Evolutionary conservation across 768 basidiomycete species (phyloP).

Genomic region (Neoboletus subvelutipes): DNA sequence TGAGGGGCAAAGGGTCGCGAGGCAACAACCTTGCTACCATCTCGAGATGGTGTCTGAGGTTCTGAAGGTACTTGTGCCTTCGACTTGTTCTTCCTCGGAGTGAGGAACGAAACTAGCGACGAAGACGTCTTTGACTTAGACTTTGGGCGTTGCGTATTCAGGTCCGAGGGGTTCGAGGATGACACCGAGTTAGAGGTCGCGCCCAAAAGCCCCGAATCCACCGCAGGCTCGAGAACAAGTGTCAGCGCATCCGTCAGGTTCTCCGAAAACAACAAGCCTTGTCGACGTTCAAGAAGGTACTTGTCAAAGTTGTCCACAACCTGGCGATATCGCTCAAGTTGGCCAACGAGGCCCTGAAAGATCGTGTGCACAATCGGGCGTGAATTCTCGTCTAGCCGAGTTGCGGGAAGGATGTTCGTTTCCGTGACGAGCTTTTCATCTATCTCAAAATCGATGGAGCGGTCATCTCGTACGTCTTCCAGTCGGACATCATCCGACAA

Average conservation of each 20-base stretch:
- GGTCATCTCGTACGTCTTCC: slow-evolving; percentile 69
- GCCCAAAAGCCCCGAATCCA: slow-evolving; percentile 37
- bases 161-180: slow-evolving; percentile 31
- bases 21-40: slow-evolving; percentile 42
- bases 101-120: slow-evolving; percentile 74
- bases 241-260: slow-evolving; percentile 88
- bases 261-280: slow-evolving; percentile 88
- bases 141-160: slow-evolving; percentile 42
- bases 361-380: slow-evolving; percentile 81
- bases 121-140: slow-evolving; percentile 54
- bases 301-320: slow-evolving; percentile 79
- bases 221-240: slow-evolving; percentile 62
- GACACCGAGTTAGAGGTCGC: slow-evolving; percentile 23
- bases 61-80: slow-evolving; percentile 35
- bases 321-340: slow-evolving; percentile 78
- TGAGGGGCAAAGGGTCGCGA: slow-evolving; percentile 84
- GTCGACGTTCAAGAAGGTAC: slow-evolving; percentile 80
- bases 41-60: slow-evolving; percentile 47
- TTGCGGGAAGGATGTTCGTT: slow-evolving; percentile 58
- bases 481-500: slow-evolving; percentile 8
- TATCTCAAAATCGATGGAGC: slow-evolving; percentile 76
- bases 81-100: slow-evolving; percentile 68
- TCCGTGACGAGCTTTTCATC: slow-evolving; percentile 63
- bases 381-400: slow-evolving; percentile 66
- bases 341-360: slow-evolving; percentile 74